Conservation (phyloP, 176 grass and related monocot species). For the Juncus inflexus region DNA sequence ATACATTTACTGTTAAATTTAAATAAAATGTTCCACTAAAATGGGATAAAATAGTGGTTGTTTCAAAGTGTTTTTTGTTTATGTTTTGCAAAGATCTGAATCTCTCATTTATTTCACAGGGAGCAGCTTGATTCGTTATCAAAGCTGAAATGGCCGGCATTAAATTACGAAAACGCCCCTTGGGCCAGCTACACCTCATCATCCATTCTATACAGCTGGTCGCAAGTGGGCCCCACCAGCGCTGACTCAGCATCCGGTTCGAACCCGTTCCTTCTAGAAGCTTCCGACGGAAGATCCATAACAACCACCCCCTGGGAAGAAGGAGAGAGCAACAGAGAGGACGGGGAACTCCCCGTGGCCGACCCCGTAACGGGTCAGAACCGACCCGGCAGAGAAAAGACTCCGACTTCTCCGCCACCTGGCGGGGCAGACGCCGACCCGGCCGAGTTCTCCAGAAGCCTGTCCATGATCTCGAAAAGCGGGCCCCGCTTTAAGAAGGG, state of each 20-base stretch:
- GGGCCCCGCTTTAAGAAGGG: slow-evolving; percentile 57
- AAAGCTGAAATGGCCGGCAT: slow-evolving; percentile 87
- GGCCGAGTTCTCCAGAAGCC: slow-evolving; percentile 69
- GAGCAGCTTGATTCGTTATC: slow-evolving; percentile 77
- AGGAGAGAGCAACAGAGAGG: slow-evolving; percentile 69
- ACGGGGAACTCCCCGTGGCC: slow-evolving; percentile 65
- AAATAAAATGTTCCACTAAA: too few relatives aligned
- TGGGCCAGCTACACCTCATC: slow-evolving; percentile 66
- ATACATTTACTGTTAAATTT: neutral
- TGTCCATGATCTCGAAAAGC: slow-evolving; percentile 84
- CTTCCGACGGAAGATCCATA: slow-evolving; percentile 69
- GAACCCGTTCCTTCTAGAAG: slow-evolving; percentile 34
- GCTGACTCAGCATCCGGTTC: slow-evolving; percentile 40
- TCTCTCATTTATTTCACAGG: slow-evolving; percentile 69
- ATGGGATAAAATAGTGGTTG: too few relatives aligned
- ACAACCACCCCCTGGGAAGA: slow-evolving; percentile 60
- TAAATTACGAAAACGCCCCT: slow-evolving; percentile 67
- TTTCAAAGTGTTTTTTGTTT: too few relatives aligned
- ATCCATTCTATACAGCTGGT: slow-evolving; percentile 80
- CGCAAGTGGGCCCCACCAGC: slow-evolving; percentile 36
- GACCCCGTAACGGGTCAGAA: slow-evolving; percentile 31
- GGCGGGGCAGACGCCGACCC: slow-evolving; percentile 38
- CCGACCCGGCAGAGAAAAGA: slow-evolving; percentile 28
- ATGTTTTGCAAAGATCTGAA: too few relatives aligned
- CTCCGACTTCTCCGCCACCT: slow-evolving; percentile 9